A percentile compares a stretch with the other conserved stretches of the same genome.
phyloP scores from a whole-genome alignment of 306 rosid species.

The Herpetospermum pedunculosum region DNA sequence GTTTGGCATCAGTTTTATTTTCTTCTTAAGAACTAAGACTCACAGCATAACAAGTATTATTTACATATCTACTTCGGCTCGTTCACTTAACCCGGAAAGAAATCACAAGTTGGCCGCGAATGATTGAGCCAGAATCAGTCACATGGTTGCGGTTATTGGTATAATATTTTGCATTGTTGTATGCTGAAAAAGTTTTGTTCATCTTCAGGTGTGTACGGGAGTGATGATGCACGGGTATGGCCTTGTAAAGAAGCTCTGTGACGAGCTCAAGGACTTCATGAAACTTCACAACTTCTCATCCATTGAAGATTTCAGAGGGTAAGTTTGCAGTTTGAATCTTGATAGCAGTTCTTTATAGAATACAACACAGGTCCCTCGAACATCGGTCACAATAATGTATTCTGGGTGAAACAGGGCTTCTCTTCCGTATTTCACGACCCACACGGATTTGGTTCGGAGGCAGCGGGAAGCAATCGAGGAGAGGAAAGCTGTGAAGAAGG shows the following conservation, averaged over 20 bases:
- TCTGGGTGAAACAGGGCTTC: constrained; percentile 40
- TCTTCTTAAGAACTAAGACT: background rate
- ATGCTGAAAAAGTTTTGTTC: background rate
- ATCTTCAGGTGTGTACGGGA: constrained; percentile 80
- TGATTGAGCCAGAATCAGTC: background rate
- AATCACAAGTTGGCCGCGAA: background rate
- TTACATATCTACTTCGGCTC: background rate
- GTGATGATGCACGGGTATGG: constrained; percentile 99
- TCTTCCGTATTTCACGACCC: constrained; percentile 77
- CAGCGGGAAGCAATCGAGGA: constrained; percentile 76
- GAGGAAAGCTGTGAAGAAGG: constrained; percentile 72
- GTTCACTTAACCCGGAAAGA: background rate
- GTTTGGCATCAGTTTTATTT: background rate
- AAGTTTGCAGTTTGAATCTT: background rate
- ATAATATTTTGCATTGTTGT: background rate
- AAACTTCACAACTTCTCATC: constrained; percentile 66
- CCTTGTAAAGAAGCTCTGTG: constrained; percentile 71
- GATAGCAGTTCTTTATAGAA: background rate
- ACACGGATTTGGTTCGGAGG: constrained; percentile 73
- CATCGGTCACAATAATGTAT: background rate
- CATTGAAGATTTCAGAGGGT: constrained; percentile 95
- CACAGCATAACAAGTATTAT: background rate
- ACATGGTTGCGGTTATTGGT: background rate
- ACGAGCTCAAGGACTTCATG: constrained; percentile 85
- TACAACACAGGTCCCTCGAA: background rate